Evolutionary conservation across 768 basidiomycete genomes (phyloP), one percentile per base, ranked within the genome.

Genomic region (Boletus pseudo-olivaceus): DNA sequence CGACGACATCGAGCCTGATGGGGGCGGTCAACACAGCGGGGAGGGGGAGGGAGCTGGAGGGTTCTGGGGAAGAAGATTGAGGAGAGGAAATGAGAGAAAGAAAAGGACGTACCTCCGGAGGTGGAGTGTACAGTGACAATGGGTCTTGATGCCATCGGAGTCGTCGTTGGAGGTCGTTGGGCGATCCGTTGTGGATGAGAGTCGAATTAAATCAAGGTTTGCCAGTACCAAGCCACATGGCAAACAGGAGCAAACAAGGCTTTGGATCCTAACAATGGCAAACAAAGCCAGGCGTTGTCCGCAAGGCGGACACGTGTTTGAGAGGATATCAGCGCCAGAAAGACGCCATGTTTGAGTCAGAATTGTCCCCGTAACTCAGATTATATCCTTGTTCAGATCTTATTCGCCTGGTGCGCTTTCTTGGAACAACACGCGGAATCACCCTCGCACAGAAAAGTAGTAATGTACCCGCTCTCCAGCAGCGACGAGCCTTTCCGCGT

Each of bases 21-120:
- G 97, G 96, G 37, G 96, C 97, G 66, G 93, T 95, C 69, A 99
- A 79, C 70, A 99, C 97, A 67, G 93, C 93, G 49, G 96, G 93
- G 65, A 95, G 89, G 53, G 92, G 90, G 49, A 95, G 85, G 44
- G 93, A 96, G 73, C 82, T 79, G 39, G 93, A 91, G 41, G 89
- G 78, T 82, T 93, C 91, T 90, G 62, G 4, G n/a, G 27, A 4
- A 27, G 14, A 11, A 29, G n/a, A 19, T 12, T 42, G 41, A 42
- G 41, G 10, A 7, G n/a, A 2, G 11, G 6, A 3, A 7, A 2
- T 11, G 29, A 4, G 15, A 6, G 0, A 3, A 19, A 1, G n/a
- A 2, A 1, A 3, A 5, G 6, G n/a, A 44, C 43, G 17, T 44
- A 44, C 43, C 43, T 44, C 91, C 90, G 48, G 85, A 76, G 64